Conservation (phyloP, 805 yeast genomes). For the Ogataea degrootiae region DNA sequence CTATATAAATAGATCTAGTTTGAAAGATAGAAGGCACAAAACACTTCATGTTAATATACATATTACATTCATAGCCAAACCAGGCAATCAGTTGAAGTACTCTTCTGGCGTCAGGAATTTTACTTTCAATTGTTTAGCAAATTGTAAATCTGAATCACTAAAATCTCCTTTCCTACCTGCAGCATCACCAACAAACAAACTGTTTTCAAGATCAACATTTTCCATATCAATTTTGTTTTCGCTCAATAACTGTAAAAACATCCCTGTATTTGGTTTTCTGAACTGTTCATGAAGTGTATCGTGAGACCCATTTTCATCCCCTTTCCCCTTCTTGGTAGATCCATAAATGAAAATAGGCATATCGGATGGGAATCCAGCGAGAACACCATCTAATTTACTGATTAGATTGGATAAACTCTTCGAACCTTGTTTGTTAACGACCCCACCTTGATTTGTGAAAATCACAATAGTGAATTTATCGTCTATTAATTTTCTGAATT, state of each 20-base stretch:
- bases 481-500: constrained; percentile 20
- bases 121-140: constrained; percentile 57
- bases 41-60: too few species aligned
- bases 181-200: constrained; percentile 91
- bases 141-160: constrained; percentile 70
- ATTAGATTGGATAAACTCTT: constrained; percentile 37
- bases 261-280: constrained; percentile 77
- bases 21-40: too few species aligned
- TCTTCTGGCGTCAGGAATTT: constrained; percentile 66
- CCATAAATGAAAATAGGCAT: constrained; percentile 49
- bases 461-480: constrained; percentile 43
- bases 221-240: constrained; percentile 32
- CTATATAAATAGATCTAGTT: too few species aligned
- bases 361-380: constrained; percentile 22
- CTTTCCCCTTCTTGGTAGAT: constrained; percentile 50
- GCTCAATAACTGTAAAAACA: constrained; percentile 56
- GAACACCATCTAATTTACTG: constrained; percentile 36
- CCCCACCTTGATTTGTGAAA: constrained; percentile 84
- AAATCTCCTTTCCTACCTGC: constrained; percentile 81
- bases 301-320: constrained; percentile 19
- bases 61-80: neutral
- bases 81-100: constrained; percentile 9
- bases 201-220: constrained; percentile 36
- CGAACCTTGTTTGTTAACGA: constrained; percentile 35
- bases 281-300: constrained; percentile 33